These are phyloP conservation scores for Aspergillus candidus DNA, from an alignment of 2,329 filamentous ascomycete species.

Conservation along the genomic window DNA sequence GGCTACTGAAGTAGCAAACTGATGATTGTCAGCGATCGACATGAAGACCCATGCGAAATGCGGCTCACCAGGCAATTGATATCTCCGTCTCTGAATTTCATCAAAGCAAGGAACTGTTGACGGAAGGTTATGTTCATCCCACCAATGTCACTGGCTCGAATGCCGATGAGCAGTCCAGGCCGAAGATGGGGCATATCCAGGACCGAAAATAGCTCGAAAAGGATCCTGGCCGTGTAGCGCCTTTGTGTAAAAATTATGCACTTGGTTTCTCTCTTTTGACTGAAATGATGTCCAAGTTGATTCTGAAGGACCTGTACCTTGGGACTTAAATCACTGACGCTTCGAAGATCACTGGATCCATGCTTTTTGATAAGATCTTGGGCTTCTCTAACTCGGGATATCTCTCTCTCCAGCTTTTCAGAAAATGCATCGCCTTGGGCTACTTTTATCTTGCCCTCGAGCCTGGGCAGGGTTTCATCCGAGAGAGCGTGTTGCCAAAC, in stretches of 20 bases:
- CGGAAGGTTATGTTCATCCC: constrained; percentile 62
- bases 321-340: constrained; percentile 53
- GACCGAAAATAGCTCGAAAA: constrained; percentile 60
- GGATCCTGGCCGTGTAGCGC: constrained; percentile 67
- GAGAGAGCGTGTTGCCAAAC: constrained; percentile 68
- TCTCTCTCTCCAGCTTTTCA: constrained; percentile 47
- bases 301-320: constrained; percentile 63
- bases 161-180: constrained; percentile 60
- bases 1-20: constrained; percentile 59
- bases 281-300: constrained; percentile 60
- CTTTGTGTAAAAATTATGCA: constrained; percentile 87
- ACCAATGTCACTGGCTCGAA: constrained; percentile 45
- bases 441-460: constrained; percentile 47
- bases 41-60: constrained; percentile 1
- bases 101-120: constrained; percentile 67
- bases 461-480: constrained; percentile 55
- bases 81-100: constrained; percentile 55
- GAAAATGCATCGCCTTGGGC: constrained; percentile 8
- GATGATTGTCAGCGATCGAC: constrained; percentile 6
- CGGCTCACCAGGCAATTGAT: constrained; percentile 49
- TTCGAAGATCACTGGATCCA: constrained; percentile 37
- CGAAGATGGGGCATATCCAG: constrained; percentile 56
- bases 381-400: constrained; percentile 54
- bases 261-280: constrained; percentile 50
- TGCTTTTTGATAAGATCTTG: constrained; percentile 51